phyloP scores from a whole-genome alignment of 306 rosid species.

The Dalbergia oliveri region DNA sequence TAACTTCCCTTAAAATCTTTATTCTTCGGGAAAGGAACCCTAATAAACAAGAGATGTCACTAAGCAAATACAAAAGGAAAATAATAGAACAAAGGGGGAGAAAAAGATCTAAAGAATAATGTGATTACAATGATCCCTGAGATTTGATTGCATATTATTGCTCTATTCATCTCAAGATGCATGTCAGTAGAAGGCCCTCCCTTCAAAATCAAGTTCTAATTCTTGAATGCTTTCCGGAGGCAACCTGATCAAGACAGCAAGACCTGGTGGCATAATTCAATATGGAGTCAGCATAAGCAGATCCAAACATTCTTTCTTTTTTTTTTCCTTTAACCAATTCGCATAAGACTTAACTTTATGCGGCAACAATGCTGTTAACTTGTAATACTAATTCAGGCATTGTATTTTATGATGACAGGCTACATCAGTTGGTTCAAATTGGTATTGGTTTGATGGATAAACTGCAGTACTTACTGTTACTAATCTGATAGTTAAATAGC shows the following conservation, averaged over 20 bases:
- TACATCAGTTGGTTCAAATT: slow-evolving; percentile 2
- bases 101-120: slow-evolving; percentile 5
- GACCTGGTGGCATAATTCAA: slow-evolving; percentile 52
- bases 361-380: not conserved
- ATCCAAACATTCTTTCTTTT: not conserved
- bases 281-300: slow-evolving; percentile 5
- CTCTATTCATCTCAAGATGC: slow-evolving; percentile 17
- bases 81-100: not conserved
- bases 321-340: no score
- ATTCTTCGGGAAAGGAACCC: not conserved
- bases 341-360: not conserved
- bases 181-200: slow-evolving; percentile 34
- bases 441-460: slow-evolving; percentile 17
- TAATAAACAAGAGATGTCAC: not conserved
- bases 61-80: not conserved
- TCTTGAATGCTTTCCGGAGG: slow-evolving; percentile 55
- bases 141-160: slow-evolving; percentile 28
- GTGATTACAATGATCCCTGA: slow-evolving; percentile 7
- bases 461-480: not conserved
- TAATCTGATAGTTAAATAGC: not conserved
- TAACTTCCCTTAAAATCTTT: not conserved
- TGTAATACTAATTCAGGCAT: not conserved
- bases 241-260: slow-evolving; percentile 63
- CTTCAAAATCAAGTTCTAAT: slow-evolving; percentile 54
- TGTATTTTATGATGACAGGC: not conserved